Conservation (phyloP, 345 rosid species). For the Cardamine resedifolia region DNA sequence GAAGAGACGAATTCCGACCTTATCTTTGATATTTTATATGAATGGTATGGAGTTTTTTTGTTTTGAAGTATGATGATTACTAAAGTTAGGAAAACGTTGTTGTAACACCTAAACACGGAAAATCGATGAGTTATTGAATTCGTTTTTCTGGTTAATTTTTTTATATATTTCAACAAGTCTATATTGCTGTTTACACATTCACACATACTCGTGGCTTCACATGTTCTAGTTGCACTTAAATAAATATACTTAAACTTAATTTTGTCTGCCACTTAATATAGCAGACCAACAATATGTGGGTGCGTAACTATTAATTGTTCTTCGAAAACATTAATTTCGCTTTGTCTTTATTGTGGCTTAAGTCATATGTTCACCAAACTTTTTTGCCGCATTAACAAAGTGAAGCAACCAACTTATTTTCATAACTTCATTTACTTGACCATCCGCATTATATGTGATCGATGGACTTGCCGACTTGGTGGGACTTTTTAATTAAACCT, state of each 20-base stretch:
- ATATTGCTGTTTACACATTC: not conserved
- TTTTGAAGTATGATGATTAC: not conserved
- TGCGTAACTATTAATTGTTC: slow-evolving; percentile 1
- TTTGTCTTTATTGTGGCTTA: not conserved
- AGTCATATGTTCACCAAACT: slow-evolving; percentile 12
- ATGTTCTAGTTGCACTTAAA: slow-evolving; percentile 12
- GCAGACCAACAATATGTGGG: slow-evolving; percentile 13
- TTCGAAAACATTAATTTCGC: not conserved
- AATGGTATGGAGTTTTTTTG: not conserved
- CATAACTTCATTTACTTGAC: slow-evolving; percentile 11
- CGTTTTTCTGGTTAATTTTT: slow-evolving; percentile 7
- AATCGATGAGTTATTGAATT: slow-evolving; percentile 3
- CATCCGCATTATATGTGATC: not conserved
- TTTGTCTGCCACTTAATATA: not conserved
- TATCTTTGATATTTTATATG: not conserved
- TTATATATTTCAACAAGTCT: not conserved
- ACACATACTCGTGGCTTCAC: slow-evolving; percentile 12
- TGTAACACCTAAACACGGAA: slow-evolving; percentile 18
- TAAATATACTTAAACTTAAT: not conserved
- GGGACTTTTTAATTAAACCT: not conserved
- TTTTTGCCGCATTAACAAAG: slow-evolving; percentile 14
- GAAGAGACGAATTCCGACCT: too few species aligned
- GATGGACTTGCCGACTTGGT: slow-evolving; percentile 4
- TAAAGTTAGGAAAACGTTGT: slow-evolving; percentile 14
- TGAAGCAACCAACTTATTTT: not conserved